phyloP scores from a whole-genome alignment of 306 rosid genomes.

The Astragalus membranaceus region DNA sequence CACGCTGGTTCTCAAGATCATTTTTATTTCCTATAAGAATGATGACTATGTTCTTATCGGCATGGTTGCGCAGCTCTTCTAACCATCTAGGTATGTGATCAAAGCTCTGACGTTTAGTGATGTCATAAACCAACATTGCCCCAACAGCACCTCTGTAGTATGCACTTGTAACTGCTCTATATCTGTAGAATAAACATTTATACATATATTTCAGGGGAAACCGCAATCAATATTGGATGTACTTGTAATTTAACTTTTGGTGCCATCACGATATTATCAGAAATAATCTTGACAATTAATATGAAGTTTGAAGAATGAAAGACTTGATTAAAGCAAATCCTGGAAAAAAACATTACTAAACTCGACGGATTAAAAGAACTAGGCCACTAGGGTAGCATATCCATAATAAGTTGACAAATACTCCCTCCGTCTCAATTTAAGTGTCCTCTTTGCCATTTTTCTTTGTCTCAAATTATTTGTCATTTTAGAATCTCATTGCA shows the following conservation, averaged over 20 bases:
- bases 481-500: no score
- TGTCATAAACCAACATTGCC: conserved; percentile 91
- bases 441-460: no score
- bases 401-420: not conserved
- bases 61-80: conserved; percentile 87
- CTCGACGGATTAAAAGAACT: not conserved
- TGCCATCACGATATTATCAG: not conserved
- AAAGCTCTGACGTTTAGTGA: conserved; percentile 77
- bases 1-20: conserved; percentile 86
- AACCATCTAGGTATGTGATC: conserved; percentile 97
- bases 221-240: not conserved
- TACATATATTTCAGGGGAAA: conserved; percentile 6
- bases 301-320: not conserved
- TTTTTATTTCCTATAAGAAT: conserved; percentile 83
- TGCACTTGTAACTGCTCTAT: conserved; percentile 96
- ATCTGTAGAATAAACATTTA: conserved; percentile 43
- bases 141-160: conserved; percentile 97
- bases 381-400: not conserved
- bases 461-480: no score
- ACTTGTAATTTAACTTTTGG: conserved; percentile 1
- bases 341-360: not conserved
- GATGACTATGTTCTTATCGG: conserved; percentile 90
- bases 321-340: not conserved
- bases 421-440: no score
- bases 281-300: not conserved